phyloP scores from a whole-genome alignment of 345 rosid genomes.

The Clarkia xantiana region DNA sequence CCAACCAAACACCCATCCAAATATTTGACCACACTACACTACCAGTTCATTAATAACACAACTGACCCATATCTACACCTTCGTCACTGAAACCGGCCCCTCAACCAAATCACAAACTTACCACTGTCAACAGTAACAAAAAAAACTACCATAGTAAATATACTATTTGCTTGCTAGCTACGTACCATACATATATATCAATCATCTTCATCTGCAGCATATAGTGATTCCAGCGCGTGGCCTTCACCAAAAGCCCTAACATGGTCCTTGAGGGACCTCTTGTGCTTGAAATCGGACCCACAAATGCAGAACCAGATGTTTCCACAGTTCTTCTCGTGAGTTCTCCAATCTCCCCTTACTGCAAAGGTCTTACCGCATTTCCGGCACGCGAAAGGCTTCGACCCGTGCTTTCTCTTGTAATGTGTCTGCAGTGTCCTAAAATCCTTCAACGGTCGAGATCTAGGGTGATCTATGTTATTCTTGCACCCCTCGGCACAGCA shows the following conservation, averaged over 20 bases:
- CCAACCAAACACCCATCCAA: too few species aligned
- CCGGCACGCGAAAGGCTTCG: conserved; percentile 49
- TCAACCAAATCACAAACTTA: too few species aligned
- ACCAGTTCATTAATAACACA: too few species aligned
- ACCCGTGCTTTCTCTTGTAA: conserved; percentile 72
- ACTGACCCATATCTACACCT: too few species aligned
- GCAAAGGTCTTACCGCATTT: conserved; percentile 49
- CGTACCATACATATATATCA: too few species aligned
- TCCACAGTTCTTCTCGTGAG: conserved; percentile 64
- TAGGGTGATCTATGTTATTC: conserved; percentile 75
- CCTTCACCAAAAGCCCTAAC: conserved; percentile 52
- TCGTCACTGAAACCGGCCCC: too few species aligned
- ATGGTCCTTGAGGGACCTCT: conserved; percentile 59
- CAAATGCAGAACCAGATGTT: conserved; percentile 54
- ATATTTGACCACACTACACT: too few species aligned
- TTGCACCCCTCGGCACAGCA: conserved; percentile 75
- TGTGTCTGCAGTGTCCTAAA: conserved; percentile 90
- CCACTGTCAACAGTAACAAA: too few species aligned
- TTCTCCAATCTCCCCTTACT: conserved; percentile 58
- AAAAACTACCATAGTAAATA: too few species aligned
- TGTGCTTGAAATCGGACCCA: conserved; percentile 60
- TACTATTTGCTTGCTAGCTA: too few species aligned
- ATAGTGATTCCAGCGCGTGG: conserved; percentile 23
- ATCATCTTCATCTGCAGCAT: conserved; percentile 14
- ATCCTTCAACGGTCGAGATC: conserved; percentile 72